A percentile compares a stretch with the other conserved stretches of the same genome.
Conservation (phyloP, 1,284 basidiomycete genomes). For the Gomphus bonarii region DNA sequence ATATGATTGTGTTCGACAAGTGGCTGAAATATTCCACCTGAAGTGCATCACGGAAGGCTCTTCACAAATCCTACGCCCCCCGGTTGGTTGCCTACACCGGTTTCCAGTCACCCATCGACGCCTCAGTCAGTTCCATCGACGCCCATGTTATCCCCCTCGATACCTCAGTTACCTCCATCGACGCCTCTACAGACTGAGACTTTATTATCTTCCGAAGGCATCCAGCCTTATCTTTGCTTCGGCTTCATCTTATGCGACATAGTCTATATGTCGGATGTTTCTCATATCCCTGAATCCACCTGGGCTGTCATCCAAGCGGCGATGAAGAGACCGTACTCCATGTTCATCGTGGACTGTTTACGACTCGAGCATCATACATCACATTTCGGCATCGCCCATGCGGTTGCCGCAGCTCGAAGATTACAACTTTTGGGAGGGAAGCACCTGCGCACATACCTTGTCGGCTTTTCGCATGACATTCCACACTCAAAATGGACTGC, state of each 20-base stretch:
- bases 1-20: not conserved
- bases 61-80: slow-evolving; percentile 33
- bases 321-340: slow-evolving; percentile 27
- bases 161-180: slow-evolving; percentile 14
- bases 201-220: slow-evolving; percentile 14
- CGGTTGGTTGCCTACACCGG: slow-evolving; percentile 33
- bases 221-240: slow-evolving; percentile 57
- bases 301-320: slow-evolving; percentile 40
- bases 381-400: slow-evolving; percentile 58
- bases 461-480: slow-evolving; percentile 63
- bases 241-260: slow-evolving; percentile 66
- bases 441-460: slow-evolving; percentile 47
- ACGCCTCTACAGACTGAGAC: slow-evolving; percentile 8
- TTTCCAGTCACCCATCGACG: slow-evolving; percentile 33
- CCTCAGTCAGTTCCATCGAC: slow-evolving; percentile 26
- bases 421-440: slow-evolving; percentile 43
- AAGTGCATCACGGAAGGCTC: slow-evolving; percentile 58
- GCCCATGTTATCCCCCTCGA: slow-evolving; percentile 13
- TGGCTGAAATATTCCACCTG: not conserved
- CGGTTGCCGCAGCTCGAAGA: slow-evolving; percentile 41
- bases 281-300: slow-evolving; percentile 57
- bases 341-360: slow-evolving; percentile 66
- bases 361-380: slow-evolving; percentile 51
- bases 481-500: slow-evolving; percentile 58
- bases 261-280: slow-evolving; percentile 68